Percentiles rank a stretch among this genome's conserved stretches.
Evolutionary conservation across 176 grass and related monocot genomes (phyloP).

Genomic region (Hyparrhenia diplandra): DNA sequence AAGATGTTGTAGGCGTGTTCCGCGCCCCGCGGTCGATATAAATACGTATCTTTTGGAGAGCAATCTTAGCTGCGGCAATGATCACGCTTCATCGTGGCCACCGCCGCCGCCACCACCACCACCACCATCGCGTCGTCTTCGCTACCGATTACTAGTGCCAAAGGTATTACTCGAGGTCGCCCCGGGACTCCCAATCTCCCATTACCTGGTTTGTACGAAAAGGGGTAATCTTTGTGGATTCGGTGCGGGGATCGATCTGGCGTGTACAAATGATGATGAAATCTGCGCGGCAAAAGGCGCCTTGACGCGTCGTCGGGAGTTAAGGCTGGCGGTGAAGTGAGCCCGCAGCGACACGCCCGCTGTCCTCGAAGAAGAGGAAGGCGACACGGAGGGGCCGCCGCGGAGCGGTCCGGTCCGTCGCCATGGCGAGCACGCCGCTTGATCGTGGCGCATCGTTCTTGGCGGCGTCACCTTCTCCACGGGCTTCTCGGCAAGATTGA

Average conservation of each 20-base stretch:
- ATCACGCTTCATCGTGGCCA: not conserved
- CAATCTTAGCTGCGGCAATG: not conserved
- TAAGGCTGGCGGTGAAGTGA: not conserved
- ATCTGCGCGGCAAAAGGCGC: not conserved
- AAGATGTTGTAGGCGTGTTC: not conserved
- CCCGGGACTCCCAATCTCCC: not conserved
- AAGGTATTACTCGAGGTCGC: not conserved
- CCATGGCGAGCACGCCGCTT: not conserved
- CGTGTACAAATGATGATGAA: not conserved
- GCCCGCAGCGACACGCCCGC: not conserved
- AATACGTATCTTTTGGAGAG: not conserved
- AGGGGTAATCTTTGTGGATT: not conserved
- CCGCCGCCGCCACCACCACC: not conserved
- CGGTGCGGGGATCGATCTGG: not conserved
- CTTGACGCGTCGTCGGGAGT: not conserved
- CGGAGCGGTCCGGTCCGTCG: not conserved
- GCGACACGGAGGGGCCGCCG: not conserved
- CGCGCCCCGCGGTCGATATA: not conserved
- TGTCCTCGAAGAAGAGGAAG: conserved; percentile 21
- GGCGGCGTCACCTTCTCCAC: not conserved
- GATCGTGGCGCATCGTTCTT: not conserved
- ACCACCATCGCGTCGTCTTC: too few relatives aligned
- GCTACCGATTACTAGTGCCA: not conserved
- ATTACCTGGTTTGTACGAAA: not conserved
- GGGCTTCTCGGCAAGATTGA: too few relatives aligned